These are phyloP conservation scores for Ramaria sp. DNA, from an alignment of 768 basidiomycete species.

Conservation along the genomic window DNA sequence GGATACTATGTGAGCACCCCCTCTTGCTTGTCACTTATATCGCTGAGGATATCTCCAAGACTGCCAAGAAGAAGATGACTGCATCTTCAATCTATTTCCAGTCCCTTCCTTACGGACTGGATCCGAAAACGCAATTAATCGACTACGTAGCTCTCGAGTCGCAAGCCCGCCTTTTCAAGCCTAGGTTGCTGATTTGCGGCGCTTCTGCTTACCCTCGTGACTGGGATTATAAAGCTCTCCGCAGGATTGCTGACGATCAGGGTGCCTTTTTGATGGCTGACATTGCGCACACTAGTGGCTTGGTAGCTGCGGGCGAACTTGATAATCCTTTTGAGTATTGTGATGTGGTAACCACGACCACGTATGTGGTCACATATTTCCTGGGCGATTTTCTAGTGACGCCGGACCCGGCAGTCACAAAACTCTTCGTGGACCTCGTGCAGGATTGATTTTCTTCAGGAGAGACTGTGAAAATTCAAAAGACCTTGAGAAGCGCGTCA, in stretches of 20 bases:
- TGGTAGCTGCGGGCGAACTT: conserved; percentile 86
- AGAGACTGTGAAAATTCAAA: conserved; percentile 72
- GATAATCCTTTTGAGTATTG: conserved; percentile 91
- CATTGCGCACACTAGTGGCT: conserved; percentile 95
- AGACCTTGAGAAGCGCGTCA: conserved; percentile 94
- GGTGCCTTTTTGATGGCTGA: conserved; percentile 93
- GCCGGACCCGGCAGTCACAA: conserved; percentile 61
- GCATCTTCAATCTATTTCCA: conserved; percentile 99
- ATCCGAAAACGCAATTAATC: conserved; percentile 74
- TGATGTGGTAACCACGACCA: conserved; percentile 96
- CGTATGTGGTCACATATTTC: conserved; percentile 36
- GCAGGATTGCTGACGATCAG: conserved; percentile 73
- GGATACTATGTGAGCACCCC: conserved; percentile 74
- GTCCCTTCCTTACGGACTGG: conserved; percentile 86
- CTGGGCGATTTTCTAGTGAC: neutral
- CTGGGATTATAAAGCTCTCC: conserved; percentile 87
- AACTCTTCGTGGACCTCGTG: conserved; percentile 95
- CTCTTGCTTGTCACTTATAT: neutral
- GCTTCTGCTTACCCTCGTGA: conserved; percentile 98
- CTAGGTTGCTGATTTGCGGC: conserved; percentile 90
- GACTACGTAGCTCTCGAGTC: conserved; percentile 74
- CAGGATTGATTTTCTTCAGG: conserved; percentile 97
- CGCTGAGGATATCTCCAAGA: conserved; percentile 32
- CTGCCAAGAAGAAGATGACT: conserved; percentile 99
- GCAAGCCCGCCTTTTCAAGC: conserved; percentile 94